A percentile compares a stretch with the other conserved stretches of the same genome.
Evolutionary conservation across 108 stramenopile genomes (phyloP).

Genomic region (Skeletonema tropicum): DNA sequence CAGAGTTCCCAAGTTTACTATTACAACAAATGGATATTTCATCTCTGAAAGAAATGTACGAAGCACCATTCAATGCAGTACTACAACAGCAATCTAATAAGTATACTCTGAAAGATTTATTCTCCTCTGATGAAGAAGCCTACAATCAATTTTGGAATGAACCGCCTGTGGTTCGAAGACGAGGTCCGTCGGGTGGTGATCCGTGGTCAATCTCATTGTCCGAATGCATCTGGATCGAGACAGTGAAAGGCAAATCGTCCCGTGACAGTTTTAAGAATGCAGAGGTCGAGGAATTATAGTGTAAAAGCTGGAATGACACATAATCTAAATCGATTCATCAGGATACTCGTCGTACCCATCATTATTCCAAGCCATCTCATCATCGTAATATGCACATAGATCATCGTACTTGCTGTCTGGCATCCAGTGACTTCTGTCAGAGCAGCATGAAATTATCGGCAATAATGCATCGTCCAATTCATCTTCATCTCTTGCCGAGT

Average conservation of each 20-base stretch:
- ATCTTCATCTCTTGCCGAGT: conserved; percentile 46
- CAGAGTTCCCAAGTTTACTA: conserved; percentile 28
- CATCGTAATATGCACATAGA: conserved; percentile 20
- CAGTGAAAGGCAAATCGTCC: conserved; percentile 1
- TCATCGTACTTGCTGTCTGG: not conserved
- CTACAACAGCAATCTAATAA: conserved; percentile 4
- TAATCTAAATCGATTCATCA: conserved; percentile 21
- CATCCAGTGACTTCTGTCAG: not conserved
- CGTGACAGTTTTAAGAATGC: not conserved
- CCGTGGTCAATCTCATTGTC: conserved; percentile 28
- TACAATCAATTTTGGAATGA: conserved; percentile 33
- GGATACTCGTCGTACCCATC: conserved; percentile 46
- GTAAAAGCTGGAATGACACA: not conserved
- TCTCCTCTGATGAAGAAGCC: conserved; percentile 8
- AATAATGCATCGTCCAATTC: conserved; percentile 32
- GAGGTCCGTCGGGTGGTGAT: conserved; percentile 20
- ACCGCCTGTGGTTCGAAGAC: conserved; percentile 24
- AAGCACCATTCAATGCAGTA: conserved; percentile 27
- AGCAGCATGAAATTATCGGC: not conserved
- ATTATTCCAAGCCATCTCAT: conserved; percentile 29
- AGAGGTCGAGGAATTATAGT: conserved; percentile 8
- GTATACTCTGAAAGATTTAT: conserved; percentile 16
- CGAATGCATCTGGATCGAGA: conserved; percentile 21
- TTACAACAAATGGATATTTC: conserved; percentile 4
- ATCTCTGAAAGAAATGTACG: conserved; percentile 24